Conservation (phyloP, 2,329 filamentous ascomycete genomes). For the Paecilomyces niveus region DNA sequence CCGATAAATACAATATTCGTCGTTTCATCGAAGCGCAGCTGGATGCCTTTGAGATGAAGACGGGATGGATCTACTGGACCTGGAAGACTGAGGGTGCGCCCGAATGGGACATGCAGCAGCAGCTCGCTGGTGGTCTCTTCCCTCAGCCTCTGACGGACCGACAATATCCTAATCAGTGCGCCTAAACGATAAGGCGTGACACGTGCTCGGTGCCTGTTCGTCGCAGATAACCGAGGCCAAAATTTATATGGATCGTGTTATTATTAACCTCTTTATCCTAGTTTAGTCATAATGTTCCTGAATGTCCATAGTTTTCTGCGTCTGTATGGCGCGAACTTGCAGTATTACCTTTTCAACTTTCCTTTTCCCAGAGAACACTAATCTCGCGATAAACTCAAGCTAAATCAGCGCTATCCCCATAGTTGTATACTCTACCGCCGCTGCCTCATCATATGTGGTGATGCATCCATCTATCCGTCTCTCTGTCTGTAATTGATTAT, state of each 20-base stretch:
- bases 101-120: slow-evolving; percentile 42
- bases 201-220: not conserved
- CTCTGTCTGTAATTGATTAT: no score
- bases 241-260: not conserved
- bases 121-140: slow-evolving; percentile 41
- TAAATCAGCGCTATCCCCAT: not conserved
- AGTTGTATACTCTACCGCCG: no score
- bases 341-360: not conserved
- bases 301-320: not conserved
- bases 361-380: not conserved
- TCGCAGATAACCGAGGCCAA: not conserved
- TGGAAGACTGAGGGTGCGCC: slow-evolving; percentile 44
- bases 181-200: not conserved
- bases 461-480: no score
- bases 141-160: slow-evolving; percentile 35
- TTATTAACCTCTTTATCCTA: not conserved
- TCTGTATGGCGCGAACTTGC: not conserved
- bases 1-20: slow-evolving; percentile 30
- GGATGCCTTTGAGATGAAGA: slow-evolving; percentile 36
- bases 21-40: slow-evolving; percentile 42
- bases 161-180: slow-evolving; percentile 26
- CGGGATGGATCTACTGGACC: slow-evolving; percentile 45
- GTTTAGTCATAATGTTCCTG: not conserved
- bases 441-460: no score
- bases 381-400: not conserved